Percentiles rank a stretch among this genome's conserved stretches.
These are phyloP conservation scores for Chlamydomonas sp. DNA, from an alignment of 139 green algal genomes.

Conservation along the genomic window DNA sequence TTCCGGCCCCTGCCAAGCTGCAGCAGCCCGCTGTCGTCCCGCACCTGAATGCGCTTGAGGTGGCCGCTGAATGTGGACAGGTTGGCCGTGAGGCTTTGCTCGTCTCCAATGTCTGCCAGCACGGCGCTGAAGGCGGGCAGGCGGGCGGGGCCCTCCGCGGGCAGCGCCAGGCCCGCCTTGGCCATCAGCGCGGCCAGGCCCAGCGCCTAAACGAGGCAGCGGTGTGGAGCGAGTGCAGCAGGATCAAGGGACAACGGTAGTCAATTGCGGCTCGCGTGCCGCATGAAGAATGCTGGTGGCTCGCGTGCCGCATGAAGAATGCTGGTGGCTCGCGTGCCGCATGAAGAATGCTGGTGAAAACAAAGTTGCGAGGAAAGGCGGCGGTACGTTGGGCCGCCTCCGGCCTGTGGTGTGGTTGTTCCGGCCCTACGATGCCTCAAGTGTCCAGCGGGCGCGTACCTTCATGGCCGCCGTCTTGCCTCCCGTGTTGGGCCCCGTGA, in stretches of 20 bases:
- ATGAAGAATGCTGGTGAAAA: neutral
- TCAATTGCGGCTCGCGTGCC: neutral
- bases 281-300: neutral
- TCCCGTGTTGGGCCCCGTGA: conserved; percentile 91
- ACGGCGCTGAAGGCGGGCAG: conserved; percentile 83
- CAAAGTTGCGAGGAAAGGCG: neutral
- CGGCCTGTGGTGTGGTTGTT: neutral
- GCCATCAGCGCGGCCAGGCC: conserved; percentile 87
- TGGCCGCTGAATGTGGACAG: conserved; percentile 97
- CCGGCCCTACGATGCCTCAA: too few relatives aligned
- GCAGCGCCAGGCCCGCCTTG: conserved; percentile 83
- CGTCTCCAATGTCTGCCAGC: conserved; percentile 93
- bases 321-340: neutral
- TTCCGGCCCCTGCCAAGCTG: too few relatives aligned
- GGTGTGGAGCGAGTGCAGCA: neutral
- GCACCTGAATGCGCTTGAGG: conserved; percentile 62
- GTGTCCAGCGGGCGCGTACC: neutral
- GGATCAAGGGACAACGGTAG: neutral
- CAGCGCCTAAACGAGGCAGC: conserved; percentile 50
- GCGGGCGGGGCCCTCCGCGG: conserved; percentile 63
- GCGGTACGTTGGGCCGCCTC: neutral
- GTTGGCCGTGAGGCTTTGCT: conserved; percentile 84
- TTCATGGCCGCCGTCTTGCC: conserved; percentile 96
- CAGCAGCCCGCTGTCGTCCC: neutral
- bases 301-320: too few relatives aligned